These are phyloP conservation scores for Hymenoscyphus linearis DNA, from an alignment of 2,329 filamentous ascomycete species.

Conservation along the genomic window DNA sequence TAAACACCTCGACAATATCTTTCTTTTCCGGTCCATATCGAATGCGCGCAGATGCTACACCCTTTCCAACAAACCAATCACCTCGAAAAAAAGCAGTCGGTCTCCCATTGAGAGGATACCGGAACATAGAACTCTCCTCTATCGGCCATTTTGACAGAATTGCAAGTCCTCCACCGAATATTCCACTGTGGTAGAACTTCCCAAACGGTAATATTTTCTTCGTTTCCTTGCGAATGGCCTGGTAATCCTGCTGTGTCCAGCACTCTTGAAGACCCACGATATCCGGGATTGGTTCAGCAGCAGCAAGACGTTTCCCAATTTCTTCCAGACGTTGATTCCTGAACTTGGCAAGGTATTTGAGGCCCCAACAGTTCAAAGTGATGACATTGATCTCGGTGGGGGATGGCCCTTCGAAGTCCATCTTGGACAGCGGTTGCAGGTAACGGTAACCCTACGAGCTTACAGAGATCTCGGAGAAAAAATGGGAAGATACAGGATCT, in stretches of 20 bases:
- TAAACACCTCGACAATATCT: conserved; percentile 82
- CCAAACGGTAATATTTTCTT: conserved; percentile 73
- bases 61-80: conserved; percentile 96
- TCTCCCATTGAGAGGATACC: conserved; percentile 86
- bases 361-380: conserved; percentile 95
- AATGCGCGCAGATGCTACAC: conserved; percentile 78
- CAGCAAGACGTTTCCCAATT: conserved; percentile 75
- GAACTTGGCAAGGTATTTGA: conserved; percentile 77
- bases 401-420: conserved; percentile 34
- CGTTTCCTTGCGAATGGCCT: conserved; percentile 68
- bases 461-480: too few relatives aligned
- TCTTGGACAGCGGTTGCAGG: conserved; percentile 4
- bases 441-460: too few relatives aligned
- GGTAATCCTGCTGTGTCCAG: conserved; percentile 83
- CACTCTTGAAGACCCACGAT: conserved; percentile 95
- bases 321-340: conserved; percentile 73
- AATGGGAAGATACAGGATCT: too few relatives aligned
- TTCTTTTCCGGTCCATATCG: conserved; percentile 58
- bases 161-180: conserved; percentile 83
- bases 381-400: conserved; percentile 65
- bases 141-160: conserved; percentile 92
- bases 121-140: conserved; percentile 78
- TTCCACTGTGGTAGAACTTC: conserved; percentile 88
- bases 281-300: conserved; percentile 62
- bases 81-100: conserved; percentile 92